A percentile compares a stretch with the other conserved stretches of the same genome.
Conservation (phyloP, 768 basidiomycete genomes). For the Lactarius tabidus region DNA sequence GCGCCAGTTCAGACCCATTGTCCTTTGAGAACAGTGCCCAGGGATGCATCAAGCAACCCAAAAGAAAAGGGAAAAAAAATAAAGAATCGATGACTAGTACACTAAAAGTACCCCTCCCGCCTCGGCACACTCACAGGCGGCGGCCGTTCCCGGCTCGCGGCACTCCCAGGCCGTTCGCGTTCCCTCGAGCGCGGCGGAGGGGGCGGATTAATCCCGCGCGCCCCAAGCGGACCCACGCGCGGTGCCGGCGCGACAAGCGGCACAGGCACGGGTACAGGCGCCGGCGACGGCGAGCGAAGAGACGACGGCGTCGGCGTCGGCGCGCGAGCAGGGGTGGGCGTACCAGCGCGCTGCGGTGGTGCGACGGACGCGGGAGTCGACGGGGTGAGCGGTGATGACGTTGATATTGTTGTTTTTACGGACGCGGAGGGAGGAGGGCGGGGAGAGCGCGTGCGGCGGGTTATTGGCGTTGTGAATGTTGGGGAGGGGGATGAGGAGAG, state of each 20-base stretch:
- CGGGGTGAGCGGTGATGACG: no score
- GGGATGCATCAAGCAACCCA: no score
- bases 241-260: not conserved
- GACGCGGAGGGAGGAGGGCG: slow-evolving; percentile 10
- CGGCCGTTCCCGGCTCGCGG: slow-evolving; percentile 40
- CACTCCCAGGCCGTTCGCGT: slow-evolving; percentile 59
- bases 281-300: not conserved
- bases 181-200: slow-evolving; percentile 69
- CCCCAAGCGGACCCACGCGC: not conserved
- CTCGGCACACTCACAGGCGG: slow-evolving; percentile 51
- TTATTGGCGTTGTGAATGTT: not conserved
- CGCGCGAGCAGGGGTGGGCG: slow-evolving; percentile 5
- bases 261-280: not conserved
- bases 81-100: not conserved
- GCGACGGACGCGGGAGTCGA: not conserved
- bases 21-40: no score
- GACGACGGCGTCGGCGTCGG: slow-evolving; percentile 13
- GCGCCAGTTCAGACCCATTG: no score
- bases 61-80: no score
- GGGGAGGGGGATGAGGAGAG: not conserved
- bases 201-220: slow-evolving; percentile 37
- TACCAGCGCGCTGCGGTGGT: slow-evolving; percentile 2
- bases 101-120: slow-evolving; percentile 61
- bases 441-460: slow-evolving; percentile 13
- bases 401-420: no score